These are phyloP conservation scores for Sambucus nigra DNA, from an alignment of 129 eudicot genomes.

Conservation along the genomic window DNA sequence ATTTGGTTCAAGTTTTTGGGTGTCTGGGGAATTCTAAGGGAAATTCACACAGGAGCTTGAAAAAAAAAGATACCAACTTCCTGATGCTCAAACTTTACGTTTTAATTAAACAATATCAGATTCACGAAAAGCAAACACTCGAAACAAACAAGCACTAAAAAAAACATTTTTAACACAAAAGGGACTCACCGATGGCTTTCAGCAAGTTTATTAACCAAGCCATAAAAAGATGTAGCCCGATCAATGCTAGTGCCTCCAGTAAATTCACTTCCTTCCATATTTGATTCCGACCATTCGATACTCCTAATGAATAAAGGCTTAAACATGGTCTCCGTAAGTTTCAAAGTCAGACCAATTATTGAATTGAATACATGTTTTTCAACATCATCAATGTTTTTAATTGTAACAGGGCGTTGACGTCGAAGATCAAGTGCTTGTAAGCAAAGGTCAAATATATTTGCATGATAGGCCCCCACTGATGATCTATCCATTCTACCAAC, in stretches of 20 bases:
- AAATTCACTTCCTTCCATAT: slow-evolving; percentile 31
- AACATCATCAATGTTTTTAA: slow-evolving; percentile 43
- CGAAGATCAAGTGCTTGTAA: slow-evolving; percentile 85
- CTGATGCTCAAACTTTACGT: too few species aligned
- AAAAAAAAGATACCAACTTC: too few species aligned
- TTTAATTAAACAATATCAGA: too few species aligned
- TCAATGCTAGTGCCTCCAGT: slow-evolving; percentile 30
- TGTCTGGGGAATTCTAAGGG: too few species aligned
- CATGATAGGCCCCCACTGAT: slow-evolving; percentile 51
- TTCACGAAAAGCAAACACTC: too few species aligned
- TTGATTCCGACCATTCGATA: slow-evolving; percentile 75
- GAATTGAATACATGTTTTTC: slow-evolving; percentile 65
- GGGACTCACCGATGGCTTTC: slow-evolving; percentile 60
- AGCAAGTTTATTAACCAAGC: slow-evolving; percentile 66
- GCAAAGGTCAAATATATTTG: slow-evolving; percentile 56
- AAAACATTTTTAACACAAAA: not conserved
- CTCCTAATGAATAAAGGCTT: slow-evolving; percentile 84
- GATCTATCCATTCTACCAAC: slow-evolving; percentile 67
- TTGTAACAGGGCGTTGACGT: slow-evolving; percentile 41
- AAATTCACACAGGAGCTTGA: too few species aligned
- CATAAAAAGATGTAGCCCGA: slow-evolving; percentile 62
- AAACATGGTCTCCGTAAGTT: slow-evolving; percentile 91
- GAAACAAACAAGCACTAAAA: too few species aligned
- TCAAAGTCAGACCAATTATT: slow-evolving; percentile 51
- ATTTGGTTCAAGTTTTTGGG: too few species aligned